These are phyloP conservation scores for Arabidopsis thaliana DNA, from an alignment of 345 rosid genomes.

Conservation along the genomic window TAIR10.1 NC_003075.7:12562501-12563000, in stretches of 20 bases:
- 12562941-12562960: conserved; percentile 7
- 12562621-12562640: conserved; percentile 16
- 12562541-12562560: conserved; percentile 36
- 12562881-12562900: conserved; percentile 8
- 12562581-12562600: conserved; percentile 29
- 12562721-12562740: neutral
- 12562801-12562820: conserved; percentile 22
- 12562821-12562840: conserved; percentile 7
- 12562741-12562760: neutral
- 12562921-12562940: conserved; percentile 37
- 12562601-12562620: conserved; percentile 31
- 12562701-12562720: neutral
- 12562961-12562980: conserved; percentile 28
- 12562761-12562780: conserved; percentile 15
- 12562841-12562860: conserved; percentile 3
- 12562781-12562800: conserved; percentile 20
- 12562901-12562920: conserved; percentile 11
- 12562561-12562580: conserved; percentile 24
- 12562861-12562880: conserved; percentile 19
- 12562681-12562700: too few relatives aligned
- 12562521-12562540: neutral
- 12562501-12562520: neutral
- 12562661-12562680: neutral
- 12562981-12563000: conserved; percentile 45
- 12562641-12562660: neutral